Conservation (phyloP, 371 early-diverging fungal genomes). For the Mortierella sp. region DNA sequence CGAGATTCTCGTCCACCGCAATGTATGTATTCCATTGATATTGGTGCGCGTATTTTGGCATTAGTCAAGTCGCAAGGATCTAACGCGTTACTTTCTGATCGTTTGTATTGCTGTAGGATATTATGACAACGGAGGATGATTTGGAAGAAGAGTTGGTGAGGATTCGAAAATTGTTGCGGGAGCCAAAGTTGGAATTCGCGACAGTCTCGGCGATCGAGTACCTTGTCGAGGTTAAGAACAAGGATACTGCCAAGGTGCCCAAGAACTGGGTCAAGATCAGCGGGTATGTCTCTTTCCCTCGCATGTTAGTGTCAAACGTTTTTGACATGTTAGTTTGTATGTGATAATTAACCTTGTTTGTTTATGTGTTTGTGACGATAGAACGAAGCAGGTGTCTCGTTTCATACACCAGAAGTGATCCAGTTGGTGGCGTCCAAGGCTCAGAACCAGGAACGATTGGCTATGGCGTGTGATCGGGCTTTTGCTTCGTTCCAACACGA, state of each 20-base stretch:
- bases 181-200: slow-evolving; percentile 64
- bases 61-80: background rate
- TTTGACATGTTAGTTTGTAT: background rate
- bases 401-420: slow-evolving; percentile 82
- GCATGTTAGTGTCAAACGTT: background rate
- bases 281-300: slow-evolving; percentile 40
- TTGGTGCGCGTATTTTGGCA: background rate
- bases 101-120: slow-evolving; percentile 48
- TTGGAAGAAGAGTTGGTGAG: slow-evolving; percentile 63
- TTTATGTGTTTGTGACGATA: background rate
- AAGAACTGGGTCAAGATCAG: slow-evolving; percentile 83
- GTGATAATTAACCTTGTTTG: background rate
- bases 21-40: slow-evolving; percentile 45
- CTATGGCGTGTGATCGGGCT: slow-evolving; percentile 68
- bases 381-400: slow-evolving; percentile 83
- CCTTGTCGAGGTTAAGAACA: slow-evolving; percentile 75
- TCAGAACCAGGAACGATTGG: slow-evolving; percentile 78
- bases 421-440: slow-evolving; percentile 78
- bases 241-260: slow-evolving; percentile 70
- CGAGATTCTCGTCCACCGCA: slow-evolving; percentile 63
- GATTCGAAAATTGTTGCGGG: slow-evolving; percentile 59
- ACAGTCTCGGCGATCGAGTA: slow-evolving; percentile 78
- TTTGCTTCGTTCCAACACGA: slow-evolving; percentile 71
- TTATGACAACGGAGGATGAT: slow-evolving; percentile 64
- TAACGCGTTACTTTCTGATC: background rate